Evolutionary conservation across 345 rosid species (phyloP).

Genomic region (Brassica napus): Da-Ae NC_063439.1:26600501-26601000

Average conservation of each 20-base stretch:
- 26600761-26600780: neutral
- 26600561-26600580: neutral
- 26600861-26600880: neutral
- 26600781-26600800: neutral
- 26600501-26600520: neutral
- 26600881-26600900: neutral
- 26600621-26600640: too few species aligned
- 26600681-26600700: too few species aligned
- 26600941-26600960: too few species aligned
- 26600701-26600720: too few species aligned
- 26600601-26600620: neutral
- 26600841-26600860: neutral
- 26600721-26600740: too few species aligned
- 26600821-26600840: neutral
- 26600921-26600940: neutral
- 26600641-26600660: too few species aligned
- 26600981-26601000: neutral
- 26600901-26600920: neutral
- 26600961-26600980: neutral
- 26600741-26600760: too few species aligned
- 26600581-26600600: neutral
- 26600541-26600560: neutral
- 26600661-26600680: too few species aligned
- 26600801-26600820: neutral
- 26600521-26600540: neutral